Conservation (phyloP, 2,329 filamentous ascomycete species). For the Pyricularia grisea region DNA sequence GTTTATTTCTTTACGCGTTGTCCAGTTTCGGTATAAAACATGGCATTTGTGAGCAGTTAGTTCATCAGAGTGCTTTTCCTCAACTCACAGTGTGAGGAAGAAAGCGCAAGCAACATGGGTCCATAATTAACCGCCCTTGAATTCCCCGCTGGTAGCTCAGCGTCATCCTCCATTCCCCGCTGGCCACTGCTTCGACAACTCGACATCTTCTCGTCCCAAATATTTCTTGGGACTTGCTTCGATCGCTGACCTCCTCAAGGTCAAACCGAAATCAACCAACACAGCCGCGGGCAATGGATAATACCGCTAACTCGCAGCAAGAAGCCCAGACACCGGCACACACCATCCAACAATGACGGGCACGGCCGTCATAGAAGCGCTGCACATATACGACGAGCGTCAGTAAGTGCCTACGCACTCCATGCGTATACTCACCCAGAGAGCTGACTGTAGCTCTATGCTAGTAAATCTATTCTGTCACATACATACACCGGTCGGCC, state of each 20-base stretch:
- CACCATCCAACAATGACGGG: slow-evolving; percentile 42
- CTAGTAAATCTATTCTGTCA: slow-evolving; percentile 73
- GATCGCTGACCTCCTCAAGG: neutral
- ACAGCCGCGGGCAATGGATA: neutral
- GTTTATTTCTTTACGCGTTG: neutral
- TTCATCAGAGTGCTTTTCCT: neutral
- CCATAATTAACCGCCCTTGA: neutral
- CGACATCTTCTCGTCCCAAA: neutral
- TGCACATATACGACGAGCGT: slow-evolving; percentile 95
- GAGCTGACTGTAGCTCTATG: neutral
- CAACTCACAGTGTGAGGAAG: neutral
- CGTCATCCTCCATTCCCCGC: neutral
- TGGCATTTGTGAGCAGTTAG: neutral
- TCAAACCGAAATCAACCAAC: neutral
- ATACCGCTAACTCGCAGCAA: neutral
- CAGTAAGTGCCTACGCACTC: slow-evolving; percentile 48
- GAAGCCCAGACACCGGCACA: neutral
- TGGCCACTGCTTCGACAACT: neutral
- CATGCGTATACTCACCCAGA: neutral
- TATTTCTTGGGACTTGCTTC: neutral
- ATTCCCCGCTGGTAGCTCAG: neutral
- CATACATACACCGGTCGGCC: slow-evolving; percentile 82
- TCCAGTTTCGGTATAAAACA: neutral
- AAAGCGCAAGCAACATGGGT: neutral
- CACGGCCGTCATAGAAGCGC: slow-evolving; percentile 76